phyloP scores from a whole-genome alignment of 176 grass and related monocot genomes.

The Elymus sibiricus region DNA sequence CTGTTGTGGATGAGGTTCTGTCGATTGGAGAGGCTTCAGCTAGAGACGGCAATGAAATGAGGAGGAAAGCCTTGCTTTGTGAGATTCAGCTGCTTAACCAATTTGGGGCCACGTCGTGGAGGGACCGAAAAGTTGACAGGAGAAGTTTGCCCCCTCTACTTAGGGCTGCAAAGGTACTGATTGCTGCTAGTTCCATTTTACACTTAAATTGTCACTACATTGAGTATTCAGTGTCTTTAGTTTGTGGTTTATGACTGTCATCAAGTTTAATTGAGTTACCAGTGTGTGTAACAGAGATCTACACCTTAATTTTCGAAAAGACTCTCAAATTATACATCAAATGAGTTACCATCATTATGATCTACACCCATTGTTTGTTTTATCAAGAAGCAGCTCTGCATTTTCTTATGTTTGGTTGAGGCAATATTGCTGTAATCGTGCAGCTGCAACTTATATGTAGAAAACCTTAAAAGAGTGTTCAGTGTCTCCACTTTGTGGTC shows the following conservation, averaged over 20 bases:
- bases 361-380: neutral
- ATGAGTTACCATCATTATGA: neutral
- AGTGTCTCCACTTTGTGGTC: neutral
- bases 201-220: neutral
- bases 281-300: neutral
- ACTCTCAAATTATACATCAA: neutral
- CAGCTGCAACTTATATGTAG: neutral
- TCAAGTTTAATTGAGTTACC: neutral
- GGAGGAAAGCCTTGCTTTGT: constrained; percentile 45
- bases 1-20: constrained; percentile 48
- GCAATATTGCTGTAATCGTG: neutral
- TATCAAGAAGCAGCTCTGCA: neutral
- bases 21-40: constrained; percentile 33
- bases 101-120: constrained; percentile 37
- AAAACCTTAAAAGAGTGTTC: neutral
- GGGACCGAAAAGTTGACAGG: constrained; percentile 24
- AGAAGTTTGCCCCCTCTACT: constrained; percentile 46
- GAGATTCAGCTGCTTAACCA: constrained; percentile 62
- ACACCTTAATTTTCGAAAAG: neutral
- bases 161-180: constrained; percentile 44
- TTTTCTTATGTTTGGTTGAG: neutral
- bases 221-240: neutral
- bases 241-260: neutral
- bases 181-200: neutral
- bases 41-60: constrained; percentile 39